phyloP scores from a whole-genome alignment of 208 protist genomes.

The Acanthamoeba sp. region DNA sequence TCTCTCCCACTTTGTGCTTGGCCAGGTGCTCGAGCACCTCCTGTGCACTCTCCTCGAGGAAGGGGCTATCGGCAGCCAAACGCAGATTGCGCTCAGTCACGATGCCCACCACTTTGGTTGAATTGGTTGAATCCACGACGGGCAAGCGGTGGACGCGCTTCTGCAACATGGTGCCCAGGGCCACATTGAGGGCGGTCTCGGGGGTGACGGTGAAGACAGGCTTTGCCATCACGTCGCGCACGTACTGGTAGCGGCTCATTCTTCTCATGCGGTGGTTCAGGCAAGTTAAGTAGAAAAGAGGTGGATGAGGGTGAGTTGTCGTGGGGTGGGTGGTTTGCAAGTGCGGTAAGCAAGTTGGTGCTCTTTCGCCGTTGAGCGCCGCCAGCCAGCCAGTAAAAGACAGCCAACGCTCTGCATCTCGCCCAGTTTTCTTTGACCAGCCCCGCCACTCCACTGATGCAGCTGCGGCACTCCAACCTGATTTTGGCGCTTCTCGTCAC shows the following conservation, averaged over 20 bases:
- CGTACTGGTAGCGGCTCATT: conserved; percentile 65
- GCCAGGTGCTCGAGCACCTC: conserved; percentile 78
- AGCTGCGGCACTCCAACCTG: no score
- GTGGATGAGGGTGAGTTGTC: neutral
- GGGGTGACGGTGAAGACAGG: conserved; percentile 61
- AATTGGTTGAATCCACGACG: conserved; percentile 49
- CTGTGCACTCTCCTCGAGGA: conserved; percentile 78
- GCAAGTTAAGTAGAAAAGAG: neutral
- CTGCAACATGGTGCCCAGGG: conserved; percentile 47
- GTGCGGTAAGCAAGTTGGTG: no score
- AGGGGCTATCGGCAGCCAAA: conserved; percentile 78
- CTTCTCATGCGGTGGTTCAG: neutral
- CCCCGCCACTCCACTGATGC: no score
- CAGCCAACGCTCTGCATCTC: no score
- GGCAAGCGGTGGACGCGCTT: conserved; percentile 71
- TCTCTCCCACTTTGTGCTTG: conserved; percentile 65
- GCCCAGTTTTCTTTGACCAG: no score
- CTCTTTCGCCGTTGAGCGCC: no score
- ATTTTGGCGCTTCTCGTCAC: no score
- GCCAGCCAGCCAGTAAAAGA: no score
- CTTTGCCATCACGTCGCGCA: conserved; percentile 67
- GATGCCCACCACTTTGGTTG: conserved; percentile 74
- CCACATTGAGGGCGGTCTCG: conserved; percentile 44
- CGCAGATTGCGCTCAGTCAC: conserved; percentile 82
- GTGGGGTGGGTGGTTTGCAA: no score